phyloP scores from a whole-genome alignment of 768 basidiomycete species.

The Tricholoma bakamatsutake region DNA sequence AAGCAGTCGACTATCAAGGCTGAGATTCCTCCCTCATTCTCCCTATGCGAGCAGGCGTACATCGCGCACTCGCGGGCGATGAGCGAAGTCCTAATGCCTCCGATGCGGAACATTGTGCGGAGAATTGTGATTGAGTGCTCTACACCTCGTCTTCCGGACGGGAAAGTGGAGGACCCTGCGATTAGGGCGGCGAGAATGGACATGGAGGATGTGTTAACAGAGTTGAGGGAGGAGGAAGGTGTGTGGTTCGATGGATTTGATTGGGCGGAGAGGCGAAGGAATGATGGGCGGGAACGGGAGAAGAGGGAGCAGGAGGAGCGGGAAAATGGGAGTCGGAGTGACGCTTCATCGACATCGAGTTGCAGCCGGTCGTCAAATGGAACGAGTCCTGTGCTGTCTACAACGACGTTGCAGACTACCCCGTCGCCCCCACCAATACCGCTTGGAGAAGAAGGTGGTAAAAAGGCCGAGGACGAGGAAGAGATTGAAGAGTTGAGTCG shows the following conservation, averaged over 20 bases:
- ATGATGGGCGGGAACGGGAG: conserved; percentile 26
- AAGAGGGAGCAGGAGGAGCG: conserved; percentile 21
- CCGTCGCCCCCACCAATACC: conserved; percentile 61
- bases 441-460: conserved; percentile 17
- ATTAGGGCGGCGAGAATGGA: conserved; percentile 49
- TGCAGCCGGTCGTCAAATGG: conserved; percentile 45
- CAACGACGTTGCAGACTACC: conserved; percentile 72
- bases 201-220: conserved; percentile 52
- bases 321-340: conserved; percentile 30
- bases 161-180: conserved; percentile 44
- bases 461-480: conserved; percentile 31
- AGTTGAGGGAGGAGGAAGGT: conserved; percentile 54
- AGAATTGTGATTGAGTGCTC: conserved; percentile 60
- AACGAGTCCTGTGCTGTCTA: conserved; percentile 71
- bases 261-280: conserved; percentile 49
- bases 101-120: conserved; percentile 65
- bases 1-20: conserved; percentile 38
- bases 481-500: conserved; percentile 15
- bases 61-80: conserved; percentile 54
- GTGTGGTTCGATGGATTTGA: conserved; percentile 74
- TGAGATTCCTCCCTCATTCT: conserved; percentile 53
- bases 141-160: conserved; percentile 25
- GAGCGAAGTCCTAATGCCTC: conserved; percentile 52
- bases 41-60: conserved; percentile 61
- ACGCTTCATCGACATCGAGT: conserved; percentile 38